Percentiles rank a stretch among this genome's conserved stretches.
Conservation (phyloP, 192 early-diverging fungal genomes). For the Backusella circina region DNA sequence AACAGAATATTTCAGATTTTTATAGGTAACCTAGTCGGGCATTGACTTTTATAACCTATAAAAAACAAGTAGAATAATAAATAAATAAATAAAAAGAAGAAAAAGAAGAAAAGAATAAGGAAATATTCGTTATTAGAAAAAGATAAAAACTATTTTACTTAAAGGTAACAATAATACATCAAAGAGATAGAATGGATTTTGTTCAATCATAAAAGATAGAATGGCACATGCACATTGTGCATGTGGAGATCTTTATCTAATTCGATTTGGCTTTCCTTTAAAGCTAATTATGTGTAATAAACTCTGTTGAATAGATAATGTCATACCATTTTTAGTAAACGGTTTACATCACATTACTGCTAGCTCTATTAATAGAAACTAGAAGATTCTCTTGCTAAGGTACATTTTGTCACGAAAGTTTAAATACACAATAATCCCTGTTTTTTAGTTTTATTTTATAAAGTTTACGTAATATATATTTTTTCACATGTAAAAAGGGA, state of each 20-base stretch:
- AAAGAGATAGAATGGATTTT: neutral
- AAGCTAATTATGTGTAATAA: neutral
- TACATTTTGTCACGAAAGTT: neutral
- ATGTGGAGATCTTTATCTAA: neutral
- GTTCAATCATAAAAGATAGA: neutral
- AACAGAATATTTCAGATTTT: neutral
- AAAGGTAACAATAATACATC: neutral
- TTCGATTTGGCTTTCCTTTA: neutral
- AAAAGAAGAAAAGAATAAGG: neutral
- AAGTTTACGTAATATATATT: neutral
- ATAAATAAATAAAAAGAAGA: neutral
- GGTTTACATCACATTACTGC: neutral
- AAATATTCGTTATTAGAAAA: neutral
- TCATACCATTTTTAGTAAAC: neutral
- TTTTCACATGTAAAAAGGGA: neutral
- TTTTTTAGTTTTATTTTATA: neutral
- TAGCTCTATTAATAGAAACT: neutral
- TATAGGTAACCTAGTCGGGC: neutral
- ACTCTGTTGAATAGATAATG: neutral
- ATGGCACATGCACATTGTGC: neutral
- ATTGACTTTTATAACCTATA: neutral
- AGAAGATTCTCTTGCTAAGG: neutral
- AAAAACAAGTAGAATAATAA: neutral
- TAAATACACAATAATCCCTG: neutral
- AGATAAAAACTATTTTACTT: neutral